These are phyloP conservation scores for Hansfordia pulvinata DNA, from an alignment of 2,329 filamentous ascomycete genomes.

Conservation along the genomic window DNA sequence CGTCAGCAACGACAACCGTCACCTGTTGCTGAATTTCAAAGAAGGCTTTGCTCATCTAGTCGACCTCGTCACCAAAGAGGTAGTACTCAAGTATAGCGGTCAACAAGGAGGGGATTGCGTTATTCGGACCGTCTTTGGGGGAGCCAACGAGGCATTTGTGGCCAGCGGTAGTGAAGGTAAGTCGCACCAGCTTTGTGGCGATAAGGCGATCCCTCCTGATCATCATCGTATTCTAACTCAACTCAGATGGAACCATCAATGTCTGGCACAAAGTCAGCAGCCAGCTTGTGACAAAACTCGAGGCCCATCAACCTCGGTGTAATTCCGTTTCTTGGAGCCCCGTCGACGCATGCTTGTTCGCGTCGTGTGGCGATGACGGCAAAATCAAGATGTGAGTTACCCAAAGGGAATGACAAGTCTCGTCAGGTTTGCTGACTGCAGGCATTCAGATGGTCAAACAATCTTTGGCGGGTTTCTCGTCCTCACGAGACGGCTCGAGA, in stretches of 20 bases:
- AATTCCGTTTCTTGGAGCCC: constrained; percentile 90
- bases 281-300: constrained; percentile 58
- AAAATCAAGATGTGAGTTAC: constrained; percentile 73
- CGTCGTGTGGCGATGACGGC: constrained; percentile 79
- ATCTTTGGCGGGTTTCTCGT: too few relatives aligned
- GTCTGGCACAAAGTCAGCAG: constrained; percentile 88
- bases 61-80: constrained; percentile 57
- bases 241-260: constrained; percentile 51
- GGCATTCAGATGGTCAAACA: too few relatives aligned
- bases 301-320: constrained; percentile 63
- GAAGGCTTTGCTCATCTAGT: constrained; percentile 68
- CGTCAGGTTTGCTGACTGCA: too few relatives aligned
- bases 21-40: constrained; percentile 70
- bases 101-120: constrained; percentile 64
- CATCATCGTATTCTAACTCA: constrained; percentile 4
- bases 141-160: constrained; percentile 83
- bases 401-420: too few relatives aligned
- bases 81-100: constrained; percentile 63
- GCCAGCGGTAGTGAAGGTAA: constrained; percentile 82
- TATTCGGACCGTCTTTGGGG: constrained; percentile 75
- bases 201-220: not conserved
- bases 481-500: too few relatives aligned
- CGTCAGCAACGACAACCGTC: constrained; percentile 68
- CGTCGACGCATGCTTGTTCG: constrained; percentile 68
- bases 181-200: constrained; percentile 6